Evolutionary conservation across 139 green algal genomes (phyloP).

Genomic region (Chlorella sp.): DNA sequence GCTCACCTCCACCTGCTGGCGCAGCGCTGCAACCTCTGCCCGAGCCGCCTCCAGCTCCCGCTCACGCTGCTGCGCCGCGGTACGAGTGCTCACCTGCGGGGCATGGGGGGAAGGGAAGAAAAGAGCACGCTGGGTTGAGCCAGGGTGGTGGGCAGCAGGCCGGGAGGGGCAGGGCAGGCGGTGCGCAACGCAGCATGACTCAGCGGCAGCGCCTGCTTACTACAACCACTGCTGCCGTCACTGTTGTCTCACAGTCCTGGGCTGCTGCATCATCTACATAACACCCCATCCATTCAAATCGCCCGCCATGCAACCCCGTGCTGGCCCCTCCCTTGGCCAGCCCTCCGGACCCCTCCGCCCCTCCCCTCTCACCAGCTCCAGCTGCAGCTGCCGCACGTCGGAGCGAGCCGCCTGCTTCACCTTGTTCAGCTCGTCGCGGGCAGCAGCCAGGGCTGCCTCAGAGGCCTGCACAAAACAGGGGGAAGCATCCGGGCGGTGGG

Average conservation of each 20-base stretch:
- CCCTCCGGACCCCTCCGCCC: too few species aligned
- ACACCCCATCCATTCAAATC: too few species aligned
- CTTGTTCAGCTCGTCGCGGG: conserved; percentile 27
- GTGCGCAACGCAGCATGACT: too few species aligned
- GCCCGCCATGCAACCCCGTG: too few species aligned
- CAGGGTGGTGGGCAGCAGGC: too few species aligned
- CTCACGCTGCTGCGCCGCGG: not conserved
- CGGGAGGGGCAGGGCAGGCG: not conserved
- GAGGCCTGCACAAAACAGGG: not conserved
- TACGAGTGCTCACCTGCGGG: not conserved
- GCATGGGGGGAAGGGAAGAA: not conserved
- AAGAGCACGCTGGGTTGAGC: too few species aligned
- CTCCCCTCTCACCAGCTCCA: conserved; percentile 25
- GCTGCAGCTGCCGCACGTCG: conserved; percentile 21
- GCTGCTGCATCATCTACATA: too few species aligned
- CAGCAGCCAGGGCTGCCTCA: not conserved
- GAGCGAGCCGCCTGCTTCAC: conserved; percentile 24
- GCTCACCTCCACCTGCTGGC: not conserved
- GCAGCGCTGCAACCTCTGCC: not conserved
- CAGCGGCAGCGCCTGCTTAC: too few species aligned
- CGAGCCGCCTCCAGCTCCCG: not conserved
- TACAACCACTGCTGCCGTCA: too few species aligned
- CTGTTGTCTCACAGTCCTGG: too few species aligned
- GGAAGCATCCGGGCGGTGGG: too few species aligned
- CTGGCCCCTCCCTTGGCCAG: too few species aligned